Base-by-base conservation (phyloP, 2,329 filamentous ascomycete species). In the Pseudopyrenochaeta lycopersici region DNA sequence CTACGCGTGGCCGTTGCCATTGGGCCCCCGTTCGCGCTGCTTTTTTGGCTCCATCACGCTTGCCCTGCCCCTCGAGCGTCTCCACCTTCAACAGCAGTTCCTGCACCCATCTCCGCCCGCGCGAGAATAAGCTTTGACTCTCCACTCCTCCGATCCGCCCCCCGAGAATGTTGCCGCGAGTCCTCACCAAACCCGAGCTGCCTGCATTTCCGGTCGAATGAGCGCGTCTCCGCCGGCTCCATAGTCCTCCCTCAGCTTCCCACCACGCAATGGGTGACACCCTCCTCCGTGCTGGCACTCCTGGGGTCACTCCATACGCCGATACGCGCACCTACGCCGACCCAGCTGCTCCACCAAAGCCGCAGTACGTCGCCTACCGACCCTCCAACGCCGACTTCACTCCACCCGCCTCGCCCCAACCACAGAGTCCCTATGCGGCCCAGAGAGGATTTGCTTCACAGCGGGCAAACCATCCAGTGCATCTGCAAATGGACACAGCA, bases 341-440 rank as follows among this genome's bases (percentile, higher is more conserved):
- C 20, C 43, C 62, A 12, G 50, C 54, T 23, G 52, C 46, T 12
- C 39, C 54, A 12, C 32, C 60, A n/a, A 58, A 53, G 46, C 58
- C 58, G 4, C 62, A 63, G 14, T 67, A 68, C 52, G 29, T 66
- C 7, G 46, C 67, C 50, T 73, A 70, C 56, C 60, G 59, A 12
- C 62, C 66, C 7, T 50, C 62, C 12, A 38, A 53, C 45, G 56
- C 55, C 56, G 66, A 74, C n/a, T 73, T 62, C 62, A 75, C 72
- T 10, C 72, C 72, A 18, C 72, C 72, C 1, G 64, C 72, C 33
- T 75, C 72, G 5, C 72, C 72, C 1, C 61, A 62, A 33, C 60
- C 63, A 2, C 62, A 67, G 52, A 50, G 52, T 29, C 58, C 45
- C 29, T 52, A 64, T 49, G 55, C 58, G 1, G 51, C 52, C 7